These are phyloP conservation scores for Clathrospora elynae DNA, from an alignment of 2,329 filamentous ascomycete genomes.

Conservation along the genomic window DNA sequence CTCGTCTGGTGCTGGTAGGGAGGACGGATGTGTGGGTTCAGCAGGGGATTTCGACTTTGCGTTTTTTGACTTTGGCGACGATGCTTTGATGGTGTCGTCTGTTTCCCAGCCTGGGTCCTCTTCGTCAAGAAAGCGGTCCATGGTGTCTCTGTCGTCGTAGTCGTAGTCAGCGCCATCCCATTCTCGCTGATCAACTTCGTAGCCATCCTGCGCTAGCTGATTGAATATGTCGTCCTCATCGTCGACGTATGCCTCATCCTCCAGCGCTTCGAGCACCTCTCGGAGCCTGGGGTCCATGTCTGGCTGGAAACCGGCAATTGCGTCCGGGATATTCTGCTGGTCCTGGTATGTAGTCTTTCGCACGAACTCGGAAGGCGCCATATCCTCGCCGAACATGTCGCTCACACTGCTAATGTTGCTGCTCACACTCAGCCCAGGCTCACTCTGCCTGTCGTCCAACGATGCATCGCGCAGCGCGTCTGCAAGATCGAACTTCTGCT, in stretches of 20 bases:
- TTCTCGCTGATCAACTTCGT: constrained; percentile 77
- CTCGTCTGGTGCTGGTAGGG: constrained; percentile 42
- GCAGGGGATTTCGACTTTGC: constrained; percentile 35
- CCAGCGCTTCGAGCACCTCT: constrained; percentile 89
- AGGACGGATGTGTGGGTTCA: constrained; percentile 56
- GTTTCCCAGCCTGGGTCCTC: constrained; percentile 93
- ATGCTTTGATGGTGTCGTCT: constrained; percentile 80
- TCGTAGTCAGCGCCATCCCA: constrained; percentile 68
- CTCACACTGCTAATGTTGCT: constrained; percentile 50
- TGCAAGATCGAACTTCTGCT: constrained; percentile 78
- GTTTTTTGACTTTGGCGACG: constrained; percentile 51
- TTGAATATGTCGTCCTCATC: constrained; percentile 83
- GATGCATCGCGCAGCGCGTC: constrained; percentile 71
- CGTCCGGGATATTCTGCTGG: constrained; percentile 90
- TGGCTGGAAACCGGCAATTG: constrained; percentile 90
- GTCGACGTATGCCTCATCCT: constrained; percentile 94
- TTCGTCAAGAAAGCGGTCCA: constrained; percentile 54
- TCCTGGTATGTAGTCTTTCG: constrained; percentile 82
- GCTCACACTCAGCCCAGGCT: constrained; percentile 51
- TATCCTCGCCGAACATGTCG: constrained; percentile 71
- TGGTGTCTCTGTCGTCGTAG: constrained; percentile 31
- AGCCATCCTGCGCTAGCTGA: constrained; percentile 68
- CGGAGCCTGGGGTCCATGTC: constrained; percentile 95
- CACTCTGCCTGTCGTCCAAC: constrained; percentile 50
- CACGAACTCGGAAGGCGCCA: constrained; percentile 79